These are phyloP conservation scores for Sporothrix inflata DNA, from an alignment of 2,329 filamentous ascomycete species.

Conservation along the genomic window DNA sequence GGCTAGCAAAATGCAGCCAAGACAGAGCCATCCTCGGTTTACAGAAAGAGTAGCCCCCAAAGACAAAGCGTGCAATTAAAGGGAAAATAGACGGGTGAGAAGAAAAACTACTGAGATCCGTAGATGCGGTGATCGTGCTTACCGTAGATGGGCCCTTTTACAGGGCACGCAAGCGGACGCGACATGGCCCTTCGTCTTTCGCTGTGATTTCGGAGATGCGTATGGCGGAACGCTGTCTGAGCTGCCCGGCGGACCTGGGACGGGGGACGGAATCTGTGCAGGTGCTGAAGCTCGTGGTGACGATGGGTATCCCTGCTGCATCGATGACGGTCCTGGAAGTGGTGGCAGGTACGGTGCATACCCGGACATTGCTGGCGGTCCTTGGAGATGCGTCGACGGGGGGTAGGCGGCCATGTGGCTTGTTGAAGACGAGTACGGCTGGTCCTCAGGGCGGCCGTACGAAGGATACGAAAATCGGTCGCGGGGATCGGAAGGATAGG, in stretches of 20 bases:
- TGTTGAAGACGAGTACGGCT: constrained; percentile 37
- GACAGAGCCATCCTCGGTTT: not conserved
- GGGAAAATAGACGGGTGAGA: not conserved
- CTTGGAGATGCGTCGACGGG: constrained; percentile 36
- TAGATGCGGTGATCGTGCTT: constrained; percentile 36
- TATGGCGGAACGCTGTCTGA: constrained; percentile 45
- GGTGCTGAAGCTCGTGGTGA: constrained; percentile 39
- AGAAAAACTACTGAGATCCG: not conserved
- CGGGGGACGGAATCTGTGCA: constrained; percentile 53
- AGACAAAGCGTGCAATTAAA: not conserved
- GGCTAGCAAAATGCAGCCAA: not conserved
- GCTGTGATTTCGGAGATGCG: constrained; percentile 62
- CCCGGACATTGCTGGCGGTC: constrained; percentile 37
- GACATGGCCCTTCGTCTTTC: constrained; percentile 78
- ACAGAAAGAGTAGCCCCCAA: not conserved
- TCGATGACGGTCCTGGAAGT: constrained; percentile 31
- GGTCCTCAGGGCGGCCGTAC: constrained; percentile 45
- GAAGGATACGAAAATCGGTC: constrained; percentile 46
- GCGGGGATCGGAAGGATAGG: constrained; percentile 45
- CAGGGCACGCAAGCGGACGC: constrained; percentile 84
- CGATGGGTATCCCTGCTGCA: constrained; percentile 32
- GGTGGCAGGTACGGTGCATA: constrained; percentile 39
- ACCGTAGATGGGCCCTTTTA: constrained; percentile 79
- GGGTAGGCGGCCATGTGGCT: constrained; percentile 38
- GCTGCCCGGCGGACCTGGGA: constrained; percentile 35